Evolutionary conservation across 306 rosid species (phyloP), one percentile per base, ranked within the genome.

Genomic region (Trifolium fragiferum): DNA sequence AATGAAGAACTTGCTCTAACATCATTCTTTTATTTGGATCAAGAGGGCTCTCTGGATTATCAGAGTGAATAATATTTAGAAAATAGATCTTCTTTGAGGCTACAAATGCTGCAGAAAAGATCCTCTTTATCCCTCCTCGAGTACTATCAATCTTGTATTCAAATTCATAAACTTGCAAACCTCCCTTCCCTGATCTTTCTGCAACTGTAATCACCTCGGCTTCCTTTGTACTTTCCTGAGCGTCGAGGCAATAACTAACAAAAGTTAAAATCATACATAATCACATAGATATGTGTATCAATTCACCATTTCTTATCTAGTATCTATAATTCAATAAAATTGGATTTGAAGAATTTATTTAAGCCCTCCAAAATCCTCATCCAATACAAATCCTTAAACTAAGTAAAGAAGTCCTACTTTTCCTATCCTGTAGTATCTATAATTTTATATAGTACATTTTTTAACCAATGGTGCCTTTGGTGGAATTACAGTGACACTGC

Each of bases 71-170:
- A 70, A 93, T 86, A 61, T 93, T 91, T 13, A 93, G 83, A 72
- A 93, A 89, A 81, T 93, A 91, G 70, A 93, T 96, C 82, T 89
- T 91, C 90, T 88, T 89, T 62, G 90, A 91, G 62, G 90, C 84
- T 67, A 93, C 98, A 81, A 93, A 93, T 78, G 89, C 98, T 10
- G 97, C 97, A 15, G 98, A 78, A 74, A 93, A 91, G 4, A 93
- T 78, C 79, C 92, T 88, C 82, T 89, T 93, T 85, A 87, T 59
- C 63, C 98, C 98, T 83, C 98, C 98, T 16, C 98, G 72, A 11
- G 92, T 83, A 86, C 97, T 91, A 74, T 93, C 94, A 49, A 91
- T 16, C 73, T 27, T 73, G 72, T 91, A 91, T 78, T 93, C 97
- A 72, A 93, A 87, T 83, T 93, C 97, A 37, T 93, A 93, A 59